Evolutionary conservation across 208 protist genomes (phyloP), one percentile per base, ranked within the genome.

Genomic region (Leptomonas seymouri): DNA sequence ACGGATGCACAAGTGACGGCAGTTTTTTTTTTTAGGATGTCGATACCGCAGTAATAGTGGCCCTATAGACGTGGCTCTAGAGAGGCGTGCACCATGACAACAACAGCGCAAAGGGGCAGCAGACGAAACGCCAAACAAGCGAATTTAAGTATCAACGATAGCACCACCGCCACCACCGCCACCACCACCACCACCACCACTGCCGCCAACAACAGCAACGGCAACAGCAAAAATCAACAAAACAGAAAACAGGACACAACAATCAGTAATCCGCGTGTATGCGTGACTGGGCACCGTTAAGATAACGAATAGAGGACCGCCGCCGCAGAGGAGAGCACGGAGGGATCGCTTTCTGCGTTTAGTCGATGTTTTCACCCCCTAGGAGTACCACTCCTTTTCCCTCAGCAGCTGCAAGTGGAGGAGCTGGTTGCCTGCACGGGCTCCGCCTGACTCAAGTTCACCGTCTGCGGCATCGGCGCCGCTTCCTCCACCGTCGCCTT

Each of bases 401-500:
- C 45, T 31, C 49, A 80, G 54, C 71, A 71, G 61, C 56, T 68
- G 44, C 67, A 72, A 21, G 28, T 28, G 20, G 71, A 72, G 36
- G 73, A 82, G 60, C 78, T 63, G 64, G 59, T 75, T 20, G 65
- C 68, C 49, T 62, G 36, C 42, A 45, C 53, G 2, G 71, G 63
- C 59, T 61, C 57, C 2, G 76, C 55, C 41, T 87, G 84, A 62
- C 41, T 81, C 65, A 96, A 71, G 58, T 88, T 88, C 28, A 96
- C 78, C 8, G 86, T 89, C 60, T 87, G 82, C 25, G 86, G 91
- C 57, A 87, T 73, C 28, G 72, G 68, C 21, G 84, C 82, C 14
- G 84, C 71, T 50, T 89, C 82, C 42, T 85, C 82, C 44, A 82
- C 78, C 4, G 58, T 76, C 18, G 71, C 82, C 64, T 93, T 94